Evolutionary conservation across 148 eudicot species (phyloP), one percentile per base, ranked within the genome.

Genomic region (Camellia granthamiana): DNA sequence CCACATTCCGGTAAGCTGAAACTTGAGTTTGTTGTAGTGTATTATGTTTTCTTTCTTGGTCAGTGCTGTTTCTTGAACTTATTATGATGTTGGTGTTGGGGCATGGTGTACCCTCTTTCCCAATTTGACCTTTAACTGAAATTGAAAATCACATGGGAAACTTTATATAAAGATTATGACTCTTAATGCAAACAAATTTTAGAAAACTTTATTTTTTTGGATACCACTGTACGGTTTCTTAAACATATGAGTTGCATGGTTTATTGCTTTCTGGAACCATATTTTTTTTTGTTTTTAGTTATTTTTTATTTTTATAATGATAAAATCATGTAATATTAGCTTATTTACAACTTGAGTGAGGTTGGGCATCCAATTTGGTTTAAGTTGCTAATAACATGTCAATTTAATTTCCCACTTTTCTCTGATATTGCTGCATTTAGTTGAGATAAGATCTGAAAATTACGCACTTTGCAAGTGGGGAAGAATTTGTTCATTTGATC

Each of bases 1-100:
- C 77, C 97, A 94, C 79, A 94, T 97, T 81, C 99, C 98, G 61
- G 99, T 97, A 86, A 87, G 94, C 44, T 73, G 15, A 16, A 59
- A 23, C 58, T 77, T 51, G 61, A 55, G 43, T 38, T 47, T 71
- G 49, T 80, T 18, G 18, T 41, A 11, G 2, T 12, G 55, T 75
- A n/a, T 16, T 38, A 7, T 58, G 58, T 6, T 41, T 68, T 68
- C 55, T 54, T 3, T 78, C 52, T 75, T 21, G 21, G 80, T 54
- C 38, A 68, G 11, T 3, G 15, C 44, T 70, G 3, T 10, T 69
- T 15, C 65, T 55, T 58, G 52, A 21, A 10, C 38, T 79, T 56
- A 79, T 54, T 52, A 15, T 64, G 43, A 13, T 60, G 63, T 54
- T 77, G 74, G 56, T 75, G 3, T 75, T 38, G 14, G 42, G 49